phyloP scores from a whole-genome alignment of 176 grass and related monocot genomes.

The Olyra latifolia region DNA sequence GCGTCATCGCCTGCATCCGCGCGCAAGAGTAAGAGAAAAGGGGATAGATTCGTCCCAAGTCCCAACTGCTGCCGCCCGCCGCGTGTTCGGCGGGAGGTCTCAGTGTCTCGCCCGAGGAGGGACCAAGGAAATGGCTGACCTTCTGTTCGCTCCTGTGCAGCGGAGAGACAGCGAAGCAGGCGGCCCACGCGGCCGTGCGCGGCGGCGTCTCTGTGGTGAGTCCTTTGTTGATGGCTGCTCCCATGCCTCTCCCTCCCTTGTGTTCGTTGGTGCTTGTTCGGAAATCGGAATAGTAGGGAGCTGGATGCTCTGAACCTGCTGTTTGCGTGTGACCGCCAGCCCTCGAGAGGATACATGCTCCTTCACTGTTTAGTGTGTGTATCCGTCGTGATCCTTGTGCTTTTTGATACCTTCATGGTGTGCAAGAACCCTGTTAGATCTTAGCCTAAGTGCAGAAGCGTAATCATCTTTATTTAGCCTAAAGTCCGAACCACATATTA shows the following conservation, averaged over 20 bases:
- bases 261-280: background rate
- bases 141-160: slow-evolving; percentile 32
- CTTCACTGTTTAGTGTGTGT: background rate
- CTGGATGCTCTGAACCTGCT: background rate
- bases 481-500: too few species aligned
- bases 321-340: background rate
- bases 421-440: too few species aligned
- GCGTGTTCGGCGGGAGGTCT: slow-evolving; percentile 24
- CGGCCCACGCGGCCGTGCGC: slow-evolving; percentile 62
- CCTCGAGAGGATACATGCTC: background rate
- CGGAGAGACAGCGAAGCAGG: slow-evolving; percentile 56
- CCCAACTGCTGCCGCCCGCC: background rate
- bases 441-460: too few species aligned
- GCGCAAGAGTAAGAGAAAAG: slow-evolving; percentile 44
- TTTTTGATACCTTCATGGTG: background rate
- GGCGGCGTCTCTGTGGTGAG: slow-evolving; percentile 86
- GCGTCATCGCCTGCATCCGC: slow-evolving; percentile 58
- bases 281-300: too few species aligned
- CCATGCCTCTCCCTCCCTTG: background rate
- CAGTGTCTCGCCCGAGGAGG: background rate
- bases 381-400: background rate
- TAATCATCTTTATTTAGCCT: too few species aligned
- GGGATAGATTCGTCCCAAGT: too few species aligned
- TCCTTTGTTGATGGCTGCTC: background rate
- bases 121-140: background rate